Percentiles rank a stretch among this genome's conserved stretches.
Evolutionary conservation across 345 rosid genomes (phyloP).

Genomic region (Eucalyptus curtisii): DNA sequence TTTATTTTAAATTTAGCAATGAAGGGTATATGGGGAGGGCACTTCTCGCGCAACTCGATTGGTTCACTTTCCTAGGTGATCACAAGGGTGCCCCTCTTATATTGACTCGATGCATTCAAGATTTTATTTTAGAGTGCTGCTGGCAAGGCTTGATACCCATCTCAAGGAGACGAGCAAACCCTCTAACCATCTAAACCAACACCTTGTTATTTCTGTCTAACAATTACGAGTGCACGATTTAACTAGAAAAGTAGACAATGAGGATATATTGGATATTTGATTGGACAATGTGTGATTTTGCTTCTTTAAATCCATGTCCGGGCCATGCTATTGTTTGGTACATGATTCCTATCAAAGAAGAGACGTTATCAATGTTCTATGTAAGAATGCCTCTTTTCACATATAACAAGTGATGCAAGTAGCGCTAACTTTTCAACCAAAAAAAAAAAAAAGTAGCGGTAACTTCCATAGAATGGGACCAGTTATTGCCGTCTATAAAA

Average conservation of each 20-base stretch:
- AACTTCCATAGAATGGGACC: neutral
- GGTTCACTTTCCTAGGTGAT: neutral
- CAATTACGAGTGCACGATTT: neutral
- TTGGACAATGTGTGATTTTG: neutral
- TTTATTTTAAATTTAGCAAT: neutral
- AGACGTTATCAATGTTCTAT: neutral
- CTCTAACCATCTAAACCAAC: neutral
- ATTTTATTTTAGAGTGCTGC: neutral
- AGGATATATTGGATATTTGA: neutral
- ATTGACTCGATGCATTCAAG: rapidly evolving
- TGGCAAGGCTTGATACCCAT: neutral
- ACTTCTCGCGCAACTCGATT: rapidly evolving
- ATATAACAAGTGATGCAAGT: neutral
- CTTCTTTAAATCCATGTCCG: neutral
- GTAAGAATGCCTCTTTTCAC: neutral
- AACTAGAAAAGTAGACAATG: neutral
- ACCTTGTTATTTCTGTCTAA: rapidly evolving
- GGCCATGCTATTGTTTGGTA: neutral
- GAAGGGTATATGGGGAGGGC: neutral
- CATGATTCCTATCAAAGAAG: neutral
- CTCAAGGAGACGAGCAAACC: neutral
- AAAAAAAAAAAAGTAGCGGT: no score
- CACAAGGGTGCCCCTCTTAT: neutral
- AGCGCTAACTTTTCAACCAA: neutral
- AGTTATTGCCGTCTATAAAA: neutral